Evolutionary conservation across 1,284 basidiomycete species (phyloP).

Genomic region (Ustilago cynodontis): DNA sequence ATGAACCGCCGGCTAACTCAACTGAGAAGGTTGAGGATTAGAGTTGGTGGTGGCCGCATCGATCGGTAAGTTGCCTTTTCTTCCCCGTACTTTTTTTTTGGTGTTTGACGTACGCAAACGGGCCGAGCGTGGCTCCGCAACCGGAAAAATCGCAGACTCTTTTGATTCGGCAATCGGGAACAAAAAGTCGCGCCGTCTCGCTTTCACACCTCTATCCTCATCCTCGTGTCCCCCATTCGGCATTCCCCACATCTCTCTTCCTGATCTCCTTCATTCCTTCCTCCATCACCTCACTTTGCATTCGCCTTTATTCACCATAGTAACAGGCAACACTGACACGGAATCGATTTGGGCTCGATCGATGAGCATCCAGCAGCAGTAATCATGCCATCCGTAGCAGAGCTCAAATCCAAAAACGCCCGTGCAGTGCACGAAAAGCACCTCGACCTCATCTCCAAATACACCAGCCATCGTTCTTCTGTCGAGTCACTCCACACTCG

Average conservation of each 20-base stretch:
- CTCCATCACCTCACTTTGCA: too few species aligned
- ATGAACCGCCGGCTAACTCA: background rate
- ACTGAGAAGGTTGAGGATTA: background rate
- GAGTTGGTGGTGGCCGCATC: background rate
- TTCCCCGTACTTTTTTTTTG: background rate
- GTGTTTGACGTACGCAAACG: background rate
- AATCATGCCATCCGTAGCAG: slow-evolving; percentile 34
- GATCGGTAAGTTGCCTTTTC: background rate
- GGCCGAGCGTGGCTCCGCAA: background rate
- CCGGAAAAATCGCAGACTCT: background rate
- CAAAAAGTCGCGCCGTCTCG: background rate
- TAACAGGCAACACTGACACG: background rate
- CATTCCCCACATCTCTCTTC: background rate
- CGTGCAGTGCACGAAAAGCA: slow-evolving; percentile 52
- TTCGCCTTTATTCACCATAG: background rate
- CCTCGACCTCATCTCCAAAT: slow-evolving; percentile 44
- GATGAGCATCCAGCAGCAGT: background rate
- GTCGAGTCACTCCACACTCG: slow-evolving; percentile 29
- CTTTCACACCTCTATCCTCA: slow-evolving; percentile 5
- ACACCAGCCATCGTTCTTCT: slow-evolving; percentile 12
- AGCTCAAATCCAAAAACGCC: slow-evolving; percentile 40
- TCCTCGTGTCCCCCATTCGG: background rate
- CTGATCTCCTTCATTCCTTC: background rate
- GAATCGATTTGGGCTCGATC: background rate
- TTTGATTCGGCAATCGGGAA: background rate